Evolutionary conservation across 352 stramenopile genomes (phyloP), one percentile per base, ranked within the genome.

Genomic region (Phytopythium mirpurense): DNA sequence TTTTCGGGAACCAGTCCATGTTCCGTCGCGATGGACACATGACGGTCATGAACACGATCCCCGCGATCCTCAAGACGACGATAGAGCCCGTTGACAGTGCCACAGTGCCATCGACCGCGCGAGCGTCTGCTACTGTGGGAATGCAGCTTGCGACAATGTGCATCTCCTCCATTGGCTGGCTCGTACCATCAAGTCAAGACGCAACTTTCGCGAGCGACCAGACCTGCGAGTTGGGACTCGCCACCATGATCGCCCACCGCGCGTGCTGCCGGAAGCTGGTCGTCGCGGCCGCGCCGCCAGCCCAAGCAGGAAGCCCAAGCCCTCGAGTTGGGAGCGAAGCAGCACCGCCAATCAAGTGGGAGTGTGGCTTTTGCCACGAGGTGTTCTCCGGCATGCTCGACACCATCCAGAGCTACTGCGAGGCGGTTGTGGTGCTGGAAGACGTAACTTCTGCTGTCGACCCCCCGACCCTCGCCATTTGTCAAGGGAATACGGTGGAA

Each of bases 1-100:
- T 88, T 21, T 88, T 88, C 46, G 78, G 78, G 3, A 72, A 67
- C 18, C 78, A 88, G 49, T 83, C 74, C 21, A 59, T 77, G 27
- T 79, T 86, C 49, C 56, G 27, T 34, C 59, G 59, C 26, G 70
- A 62, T 27, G 70, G 70, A n/a, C 65, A 68, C 1, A 31, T 88
- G 12, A 76, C 59, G 7, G 36, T 68, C 6, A 58, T 88, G 42
- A 88, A 81, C 50, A 64, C 68, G 24, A 83, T 59, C 0, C 57
- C 63, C 1, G 74, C 72, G 18, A 46, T 86, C 4, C 42, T 84
- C 34, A 70, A 72, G n/a, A 72, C 37, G 37, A 42, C 5, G 8
- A 14, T 42, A n/a, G 37, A n/a, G 18, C 16, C 18, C 1, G 37
- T 24, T 16, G 14, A 7, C 14, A 5, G 5, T 3, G 14, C 34